These are phyloP conservation scores for Hypoxylon trugodes DNA, from an alignment of 495 filamentous ascomycete species.

Conservation along the genomic window DNA sequence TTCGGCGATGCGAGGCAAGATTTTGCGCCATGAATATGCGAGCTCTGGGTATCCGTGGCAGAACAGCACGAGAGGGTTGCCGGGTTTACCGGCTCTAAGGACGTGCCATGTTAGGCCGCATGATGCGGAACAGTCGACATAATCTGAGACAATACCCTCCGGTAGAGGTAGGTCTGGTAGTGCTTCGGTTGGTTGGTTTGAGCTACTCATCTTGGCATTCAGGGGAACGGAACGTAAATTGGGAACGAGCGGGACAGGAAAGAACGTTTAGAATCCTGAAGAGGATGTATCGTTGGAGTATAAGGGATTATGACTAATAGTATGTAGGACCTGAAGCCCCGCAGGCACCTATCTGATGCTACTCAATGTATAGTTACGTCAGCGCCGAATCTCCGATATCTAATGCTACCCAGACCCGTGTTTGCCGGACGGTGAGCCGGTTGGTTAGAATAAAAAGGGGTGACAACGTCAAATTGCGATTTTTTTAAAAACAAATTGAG, in stretches of 20 bases:
- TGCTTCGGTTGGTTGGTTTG: constrained; percentile 4
- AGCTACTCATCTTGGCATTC: constrained; percentile 13
- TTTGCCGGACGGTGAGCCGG: too few relatives aligned
- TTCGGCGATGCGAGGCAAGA: constrained; percentile 63
- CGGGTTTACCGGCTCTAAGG: constrained; percentile 60
- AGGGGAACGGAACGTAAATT: too few relatives aligned
- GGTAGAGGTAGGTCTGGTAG: constrained; percentile 63
- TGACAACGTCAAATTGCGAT: too few relatives aligned
- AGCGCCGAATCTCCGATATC: not conserved
- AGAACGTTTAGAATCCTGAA: too few relatives aligned
- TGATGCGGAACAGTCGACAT: constrained; percentile 55
- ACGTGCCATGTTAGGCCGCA: constrained; percentile 67
- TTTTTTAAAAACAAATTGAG: too few relatives aligned
- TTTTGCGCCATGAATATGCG: constrained; percentile 73
- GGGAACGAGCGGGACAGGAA: too few relatives aligned
- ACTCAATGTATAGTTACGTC: not conserved
- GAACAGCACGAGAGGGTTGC: constrained; percentile 67
- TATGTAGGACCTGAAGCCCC: constrained; percentile 1
- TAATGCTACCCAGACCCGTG: too few relatives aligned
- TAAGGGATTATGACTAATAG: not conserved
- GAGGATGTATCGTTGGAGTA: not conserved
- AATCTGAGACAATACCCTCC: constrained; percentile 57
- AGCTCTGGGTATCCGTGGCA: constrained; percentile 74
- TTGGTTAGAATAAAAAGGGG: too few relatives aligned
- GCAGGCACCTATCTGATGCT: not conserved